A percentile compares a stretch with the other conserved stretches of the same genome.
phyloP scores from a whole-genome alignment of 345 rosid species.

The Ceriops tagal region DNA sequence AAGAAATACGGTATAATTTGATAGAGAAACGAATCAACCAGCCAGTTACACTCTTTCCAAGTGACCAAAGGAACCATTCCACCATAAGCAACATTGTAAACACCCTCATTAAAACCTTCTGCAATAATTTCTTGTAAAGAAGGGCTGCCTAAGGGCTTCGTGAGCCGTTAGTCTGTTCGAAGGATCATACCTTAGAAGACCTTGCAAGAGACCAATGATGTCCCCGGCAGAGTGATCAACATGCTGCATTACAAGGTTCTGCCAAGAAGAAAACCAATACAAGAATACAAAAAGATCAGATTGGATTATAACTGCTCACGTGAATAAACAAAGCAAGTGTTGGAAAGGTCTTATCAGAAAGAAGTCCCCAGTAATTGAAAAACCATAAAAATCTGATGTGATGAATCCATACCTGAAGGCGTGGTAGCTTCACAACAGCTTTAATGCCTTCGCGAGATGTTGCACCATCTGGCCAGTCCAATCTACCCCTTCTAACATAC shows the following conservation, averaged over 20 bases:
- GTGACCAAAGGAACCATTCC: neutral
- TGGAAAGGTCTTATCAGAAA: neutral
- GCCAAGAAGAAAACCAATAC: slow-evolving; percentile 8
- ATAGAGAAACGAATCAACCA: neutral
- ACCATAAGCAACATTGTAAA: neutral
- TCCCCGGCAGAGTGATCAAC: slow-evolving; percentile 72
- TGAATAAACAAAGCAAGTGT: neutral
- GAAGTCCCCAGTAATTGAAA: neutral
- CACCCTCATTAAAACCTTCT: slow-evolving; percentile 28
- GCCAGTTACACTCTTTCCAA: slow-evolving; percentile 6
- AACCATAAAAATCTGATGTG: neutral
- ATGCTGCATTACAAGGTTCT: slow-evolving; percentile 68
- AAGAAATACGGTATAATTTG: neutral
- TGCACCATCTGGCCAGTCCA: slow-evolving; percentile 73
- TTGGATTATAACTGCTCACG: neutral
- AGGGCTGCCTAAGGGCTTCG: slow-evolving; percentile 63
- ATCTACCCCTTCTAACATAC: slow-evolving; percentile 50
- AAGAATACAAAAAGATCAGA: neutral
- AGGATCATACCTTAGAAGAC: slow-evolving; percentile 57
- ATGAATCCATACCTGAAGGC: slow-evolving; percentile 47
- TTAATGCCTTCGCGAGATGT: slow-evolving; percentile 60
- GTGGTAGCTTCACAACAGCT: slow-evolving; percentile 55
- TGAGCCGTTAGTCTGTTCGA: slow-evolving; percentile 46
- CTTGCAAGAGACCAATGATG: slow-evolving; percentile 60
- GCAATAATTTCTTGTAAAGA: slow-evolving; percentile 46